Conservation (phyloP, 1,284 basidiomycete genomes). For the Cryptococcus wingfieldii region DNA sequence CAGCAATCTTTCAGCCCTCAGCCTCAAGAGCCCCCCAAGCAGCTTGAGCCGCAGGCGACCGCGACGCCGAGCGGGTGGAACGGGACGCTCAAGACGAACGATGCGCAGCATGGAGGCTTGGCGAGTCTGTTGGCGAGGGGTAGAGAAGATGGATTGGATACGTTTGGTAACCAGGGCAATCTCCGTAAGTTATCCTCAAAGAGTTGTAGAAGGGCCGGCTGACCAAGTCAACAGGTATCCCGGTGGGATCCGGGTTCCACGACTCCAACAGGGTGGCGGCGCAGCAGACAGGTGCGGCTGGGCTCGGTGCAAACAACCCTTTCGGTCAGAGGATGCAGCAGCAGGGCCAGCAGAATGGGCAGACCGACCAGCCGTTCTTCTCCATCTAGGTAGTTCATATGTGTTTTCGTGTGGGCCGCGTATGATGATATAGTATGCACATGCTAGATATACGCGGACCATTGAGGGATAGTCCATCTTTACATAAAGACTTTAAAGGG, state of each 20-base stretch:
- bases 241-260: constrained; percentile 54
- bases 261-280: constrained; percentile 55
- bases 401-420: no score
- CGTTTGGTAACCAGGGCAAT: constrained; percentile 82
- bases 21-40: constrained; percentile 24
- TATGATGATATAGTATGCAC: no score
- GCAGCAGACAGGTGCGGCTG: constrained; percentile 55
- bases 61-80: constrained; percentile 37
- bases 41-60: constrained; percentile 22
- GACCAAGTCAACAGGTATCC: constrained; percentile 57
- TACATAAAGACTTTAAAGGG: no score
- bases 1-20: constrained; percentile 14
- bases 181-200: constrained; percentile 56
- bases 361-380: constrained; percentile 75
- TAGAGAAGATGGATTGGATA: constrained; percentile 81
- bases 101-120: constrained; percentile 70
- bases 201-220: not conserved
- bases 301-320: constrained; percentile 60
- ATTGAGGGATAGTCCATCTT: no score
- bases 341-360: constrained; percentile 47
- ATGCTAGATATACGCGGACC: no score
- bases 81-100: constrained; percentile 45
- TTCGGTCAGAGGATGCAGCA: constrained; percentile 63
- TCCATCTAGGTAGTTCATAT: constrained; percentile 54
- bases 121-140: constrained; percentile 73